Evolutionary conservation across 2,329 filamentous ascomycete species (phyloP).

Genomic region (Cercospora sp.): DNA sequence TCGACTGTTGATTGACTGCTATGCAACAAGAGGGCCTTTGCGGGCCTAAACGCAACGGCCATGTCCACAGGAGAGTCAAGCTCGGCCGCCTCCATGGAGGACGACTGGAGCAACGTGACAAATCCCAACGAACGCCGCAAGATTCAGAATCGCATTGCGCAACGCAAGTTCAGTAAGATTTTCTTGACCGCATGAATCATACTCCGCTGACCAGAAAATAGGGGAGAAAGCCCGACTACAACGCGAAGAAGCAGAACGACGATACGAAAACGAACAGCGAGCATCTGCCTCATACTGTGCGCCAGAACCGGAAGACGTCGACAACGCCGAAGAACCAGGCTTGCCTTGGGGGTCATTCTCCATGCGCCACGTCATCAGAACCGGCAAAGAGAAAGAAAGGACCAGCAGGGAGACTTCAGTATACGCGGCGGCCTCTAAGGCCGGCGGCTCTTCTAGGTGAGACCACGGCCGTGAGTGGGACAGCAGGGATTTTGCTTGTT

Average conservation of each 20-base stretch:
- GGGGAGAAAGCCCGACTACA: conserved; percentile 70
- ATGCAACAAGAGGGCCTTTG: conserved; percentile 17
- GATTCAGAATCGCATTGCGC: conserved; percentile 74
- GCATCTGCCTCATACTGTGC: conserved; percentile 66
- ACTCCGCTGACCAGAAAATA: conserved; percentile 41
- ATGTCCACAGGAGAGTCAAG: conserved; percentile 29
- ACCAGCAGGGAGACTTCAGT: conserved; percentile 20
- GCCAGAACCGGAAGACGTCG: conserved; percentile 59
- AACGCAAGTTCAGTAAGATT: conserved; percentile 72
- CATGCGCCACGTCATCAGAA: conserved; percentile 55
- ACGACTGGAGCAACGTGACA: conserved; percentile 69
- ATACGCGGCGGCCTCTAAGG: no score
- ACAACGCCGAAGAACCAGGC: conserved; percentile 59
- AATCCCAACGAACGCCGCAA: conserved; percentile 71
- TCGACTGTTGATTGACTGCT: background rate
- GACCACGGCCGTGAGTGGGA: conserved; percentile 15
- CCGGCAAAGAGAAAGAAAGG: conserved; percentile 49
- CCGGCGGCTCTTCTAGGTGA: no score
- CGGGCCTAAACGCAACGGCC: conserved; percentile 9
- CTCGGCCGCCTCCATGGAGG: conserved; percentile 34
- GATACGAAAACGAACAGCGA: conserved; percentile 62
- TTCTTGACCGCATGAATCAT: no score
- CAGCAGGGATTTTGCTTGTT: conserved; percentile 3
- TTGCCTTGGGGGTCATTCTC: conserved; percentile 72
- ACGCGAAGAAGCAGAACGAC: conserved; percentile 65